A percentile compares a stretch with the other conserved stretches of the same genome.
These are phyloP conservation scores for Fraxinus xanthoxyloides DNA, from an alignment of 305 asterid genomes.

Conservation along the genomic window DNA sequence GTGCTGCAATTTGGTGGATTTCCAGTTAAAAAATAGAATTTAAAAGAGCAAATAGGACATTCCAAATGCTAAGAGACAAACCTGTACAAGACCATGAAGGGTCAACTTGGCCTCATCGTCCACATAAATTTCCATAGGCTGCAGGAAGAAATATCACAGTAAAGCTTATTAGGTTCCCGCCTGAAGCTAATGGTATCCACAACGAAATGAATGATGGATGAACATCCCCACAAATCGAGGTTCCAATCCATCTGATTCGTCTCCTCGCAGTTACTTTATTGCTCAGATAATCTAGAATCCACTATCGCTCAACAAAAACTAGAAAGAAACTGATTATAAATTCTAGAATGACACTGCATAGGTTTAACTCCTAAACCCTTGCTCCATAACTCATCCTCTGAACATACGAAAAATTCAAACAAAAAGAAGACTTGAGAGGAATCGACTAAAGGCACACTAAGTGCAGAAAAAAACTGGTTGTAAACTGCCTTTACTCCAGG, in stretches of 20 bases:
- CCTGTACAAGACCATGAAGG: conserved; percentile 96
- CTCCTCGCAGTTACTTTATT: conserved; percentile 38
- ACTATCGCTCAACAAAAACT: conserved; percentile 22
- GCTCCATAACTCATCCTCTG: not conserved
- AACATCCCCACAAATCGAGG: conserved; percentile 35
- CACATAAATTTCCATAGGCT: conserved; percentile 95
- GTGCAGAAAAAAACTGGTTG: conserved; percentile 8
- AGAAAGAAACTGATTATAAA: conserved; percentile 11
- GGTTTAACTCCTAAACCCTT: conserved; percentile 6
- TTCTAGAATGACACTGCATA: not conserved
- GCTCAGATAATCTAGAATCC: conserved; percentile 27
- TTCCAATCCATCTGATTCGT: conserved; percentile 46
- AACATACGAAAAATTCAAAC: not conserved
- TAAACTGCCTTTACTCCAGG: not conserved
- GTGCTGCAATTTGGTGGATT: conserved; percentile 40
- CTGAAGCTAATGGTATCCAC: conserved; percentile 48
- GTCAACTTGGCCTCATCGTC: conserved; percentile 93
- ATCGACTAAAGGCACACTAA: not conserved
- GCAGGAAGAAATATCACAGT: conserved; percentile 63
- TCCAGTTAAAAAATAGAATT: conserved; percentile 4
- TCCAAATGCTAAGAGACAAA: conserved; percentile 18
- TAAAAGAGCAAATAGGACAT: not conserved
- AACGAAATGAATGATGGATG: conserved; percentile 54
- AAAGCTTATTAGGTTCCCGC: conserved; percentile 74
- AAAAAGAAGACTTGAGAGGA: not conserved